phyloP scores from a whole-genome alignment of 441 rosid species.

The Populus hybrid region DNA sequence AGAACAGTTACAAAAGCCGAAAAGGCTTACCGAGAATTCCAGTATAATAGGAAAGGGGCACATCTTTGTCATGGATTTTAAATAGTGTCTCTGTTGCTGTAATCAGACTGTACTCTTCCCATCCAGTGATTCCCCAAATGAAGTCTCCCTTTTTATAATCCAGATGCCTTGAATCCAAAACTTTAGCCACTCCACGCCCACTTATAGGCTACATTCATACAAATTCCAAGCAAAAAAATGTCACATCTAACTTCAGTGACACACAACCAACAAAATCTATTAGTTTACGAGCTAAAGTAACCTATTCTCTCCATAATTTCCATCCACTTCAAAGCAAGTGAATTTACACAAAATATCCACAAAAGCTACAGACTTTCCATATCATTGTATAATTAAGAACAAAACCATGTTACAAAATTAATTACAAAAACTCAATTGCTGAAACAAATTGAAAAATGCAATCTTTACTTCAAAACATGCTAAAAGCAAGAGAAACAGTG shows the following conservation, averaged over 20 bases:
- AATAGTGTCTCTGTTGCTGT: slow-evolving; percentile 33
- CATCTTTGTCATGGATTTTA: slow-evolving; percentile 47
- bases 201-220: slow-evolving; percentile 35
- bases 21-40: slow-evolving; percentile 20
- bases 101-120: slow-evolving; percentile 78
- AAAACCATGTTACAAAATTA: background rate
- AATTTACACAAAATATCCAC: background rate
- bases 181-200: slow-evolving; percentile 65
- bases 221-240: background rate
- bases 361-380: background rate
- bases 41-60: no score
- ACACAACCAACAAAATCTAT: background rate
- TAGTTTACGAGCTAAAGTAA: background rate
- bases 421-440: background rate
- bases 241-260: background rate
- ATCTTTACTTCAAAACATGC: background rate
- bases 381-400: background rate
- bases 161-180: slow-evolving; percentile 59
- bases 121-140: slow-evolving; percentile 47
- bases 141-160: slow-evolving; percentile 55
- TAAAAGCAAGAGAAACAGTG: background rate
- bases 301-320: background rate
- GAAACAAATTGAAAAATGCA: background rate
- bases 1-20: background rate
- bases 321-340: background rate